Base-by-base conservation (phyloP, 768 basidiomycete genomes). In the Gloeopeniophorella convolvens region DNA sequence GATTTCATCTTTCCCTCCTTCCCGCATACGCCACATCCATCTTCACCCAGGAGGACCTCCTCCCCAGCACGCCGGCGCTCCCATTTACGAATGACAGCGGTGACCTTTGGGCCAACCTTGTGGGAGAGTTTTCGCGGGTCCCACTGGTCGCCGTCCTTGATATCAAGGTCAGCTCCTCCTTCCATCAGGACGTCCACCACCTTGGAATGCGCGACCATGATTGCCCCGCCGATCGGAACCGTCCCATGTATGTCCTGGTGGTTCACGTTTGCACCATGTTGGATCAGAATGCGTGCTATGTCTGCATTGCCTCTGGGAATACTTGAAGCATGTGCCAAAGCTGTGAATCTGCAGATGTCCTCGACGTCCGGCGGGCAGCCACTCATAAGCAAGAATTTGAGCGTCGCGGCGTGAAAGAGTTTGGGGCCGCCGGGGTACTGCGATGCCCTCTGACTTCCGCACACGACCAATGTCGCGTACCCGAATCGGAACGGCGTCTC, bases 221-320 rank as follows among this genome's bases (percentile, higher is more conserved):
- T 62, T 1, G 70, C 64, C 3, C 60, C 60, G 30, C 61, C 60
- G 5, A 78, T 39, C 2, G 78, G 62, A 0, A 75, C 69, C 46
- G 70, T 70, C 1, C 78, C 78, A 47, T 73, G 77, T 12, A 70
- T 69, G 44, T 74, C 75, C 52, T 68, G 76, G 5, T 68, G 65
- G 55, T 82, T 72, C 7, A 73, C 68, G 50, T 79, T 67, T 4
- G 77, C 79, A 2, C 75, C 76, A 11, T 64, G 61, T 47, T 68
- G 62, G n/a, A 80, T 50, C 20, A 82, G 63, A 13, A 65, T 51
- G 12, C 68, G 68, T 0, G 65, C 62, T 16, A 78, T 59, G 10
- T 67, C 64, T 6, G 62, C 36, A 23, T 65, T 57, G 0, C 63
- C 60, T 1, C 36, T 16, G 0, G 59, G 57, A 0, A 64, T 62